phyloP scores from a whole-genome alignment of 2,329 filamentous ascomycete species.

The Ciborinia camelliae region DNA sequence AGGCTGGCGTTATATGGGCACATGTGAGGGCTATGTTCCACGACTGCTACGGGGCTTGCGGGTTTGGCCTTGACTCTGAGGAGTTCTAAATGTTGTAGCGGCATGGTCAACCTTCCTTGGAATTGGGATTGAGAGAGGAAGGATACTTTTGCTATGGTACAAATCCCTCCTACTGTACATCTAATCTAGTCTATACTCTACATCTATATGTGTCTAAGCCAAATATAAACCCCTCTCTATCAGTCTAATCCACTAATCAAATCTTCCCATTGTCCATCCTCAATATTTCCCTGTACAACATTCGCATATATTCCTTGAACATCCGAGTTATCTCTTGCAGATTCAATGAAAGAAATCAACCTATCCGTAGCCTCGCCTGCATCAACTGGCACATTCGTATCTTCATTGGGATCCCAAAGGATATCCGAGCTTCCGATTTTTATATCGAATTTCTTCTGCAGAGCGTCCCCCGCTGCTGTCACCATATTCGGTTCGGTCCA shows the following conservation, averaged over 20 bases:
- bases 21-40: neutral
- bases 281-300: constrained; percentile 48
- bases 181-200: constrained; percentile 14
- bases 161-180: neutral
- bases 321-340: constrained; percentile 63
- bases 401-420: constrained; percentile 78
- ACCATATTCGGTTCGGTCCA: constrained; percentile 66
- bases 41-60: neutral
- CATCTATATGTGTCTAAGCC: constrained; percentile 23
- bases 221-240: constrained; percentile 28
- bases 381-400: constrained; percentile 66
- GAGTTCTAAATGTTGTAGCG: neutral
- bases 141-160: neutral
- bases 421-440: constrained; percentile 74
- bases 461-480: constrained; percentile 57
- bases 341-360: constrained; percentile 58
- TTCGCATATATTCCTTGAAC: constrained; percentile 82
- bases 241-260: constrained; percentile 52
- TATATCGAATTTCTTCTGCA: constrained; percentile 62
- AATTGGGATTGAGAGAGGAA: neutral
- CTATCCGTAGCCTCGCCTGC: constrained; percentile 52
- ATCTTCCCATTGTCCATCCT: constrained; percentile 53
- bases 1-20: constrained; percentile 6
- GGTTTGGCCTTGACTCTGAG: neutral
- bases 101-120: neutral